Conservation (phyloP, 345 rosid genomes). For the Gossypium rotundifolium region DNA sequence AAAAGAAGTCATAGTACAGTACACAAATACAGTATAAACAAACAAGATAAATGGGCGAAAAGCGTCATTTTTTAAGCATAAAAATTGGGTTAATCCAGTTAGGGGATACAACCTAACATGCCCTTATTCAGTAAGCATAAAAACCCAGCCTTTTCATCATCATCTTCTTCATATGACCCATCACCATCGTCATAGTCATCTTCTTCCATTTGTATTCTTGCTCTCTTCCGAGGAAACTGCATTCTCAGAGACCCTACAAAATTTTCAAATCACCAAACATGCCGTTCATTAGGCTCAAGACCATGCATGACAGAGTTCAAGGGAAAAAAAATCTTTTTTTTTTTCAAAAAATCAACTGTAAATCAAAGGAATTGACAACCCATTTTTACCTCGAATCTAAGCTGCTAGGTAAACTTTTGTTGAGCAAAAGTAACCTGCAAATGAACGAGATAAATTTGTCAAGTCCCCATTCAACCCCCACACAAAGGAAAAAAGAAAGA, state of each 20-base stretch:
- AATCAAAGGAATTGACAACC: neutral
- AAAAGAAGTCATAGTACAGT: neutral
- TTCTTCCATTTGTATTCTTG: neutral
- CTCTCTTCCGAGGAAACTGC: neutral
- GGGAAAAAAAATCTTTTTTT: neutral
- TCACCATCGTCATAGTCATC: neutral
- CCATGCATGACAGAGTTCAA: neutral
- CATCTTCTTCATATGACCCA: neutral
- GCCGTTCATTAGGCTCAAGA: neutral
- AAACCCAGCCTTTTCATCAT: neutral
- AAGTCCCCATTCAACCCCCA: neutral
- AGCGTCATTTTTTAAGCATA: neutral
- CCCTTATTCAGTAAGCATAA: neutral
- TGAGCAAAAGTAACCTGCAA: neutral
- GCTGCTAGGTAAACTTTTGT: neutral
- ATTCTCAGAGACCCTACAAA: neutral
- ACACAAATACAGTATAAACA: too few relatives aligned
- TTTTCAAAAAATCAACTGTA: neutral
- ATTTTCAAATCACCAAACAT: neutral
- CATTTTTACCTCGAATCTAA: neutral
- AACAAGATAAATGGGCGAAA: neutral
- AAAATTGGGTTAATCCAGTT: neutral
- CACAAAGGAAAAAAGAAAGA: neutral
- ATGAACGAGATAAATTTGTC: neutral
- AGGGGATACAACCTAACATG: neutral